Evolutionary conservation across 352 stramenopile species (phyloP).

Genomic region (Pseudoperonospora humuli): DNA sequence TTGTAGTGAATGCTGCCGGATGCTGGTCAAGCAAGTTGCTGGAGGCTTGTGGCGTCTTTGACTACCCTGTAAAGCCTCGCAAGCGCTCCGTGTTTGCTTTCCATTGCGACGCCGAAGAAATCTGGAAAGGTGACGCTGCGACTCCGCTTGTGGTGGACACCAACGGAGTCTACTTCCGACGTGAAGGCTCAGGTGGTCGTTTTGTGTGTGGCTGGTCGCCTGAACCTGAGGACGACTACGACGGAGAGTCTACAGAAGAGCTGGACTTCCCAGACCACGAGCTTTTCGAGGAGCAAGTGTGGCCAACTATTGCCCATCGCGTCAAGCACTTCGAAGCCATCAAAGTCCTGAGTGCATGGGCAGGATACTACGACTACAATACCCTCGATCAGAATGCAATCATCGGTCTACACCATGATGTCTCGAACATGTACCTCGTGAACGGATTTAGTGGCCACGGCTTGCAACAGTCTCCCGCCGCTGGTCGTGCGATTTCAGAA

Average conservation of each 20-base stretch:
- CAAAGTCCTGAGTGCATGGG: conserved; percentile 71
- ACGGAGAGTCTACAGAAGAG: conserved; percentile 58
- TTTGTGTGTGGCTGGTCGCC: conserved; percentile 73
- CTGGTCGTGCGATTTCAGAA: conserved; percentile 67
- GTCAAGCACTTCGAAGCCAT: conserved; percentile 74
- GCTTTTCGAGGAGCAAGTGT: conserved; percentile 72
- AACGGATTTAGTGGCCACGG: conserved; percentile 84
- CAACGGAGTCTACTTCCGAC: conserved; percentile 75
- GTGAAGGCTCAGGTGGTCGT: conserved; percentile 54
- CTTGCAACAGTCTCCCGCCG: conserved; percentile 70
- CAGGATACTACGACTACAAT: conserved; percentile 86
- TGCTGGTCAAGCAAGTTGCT: conserved; percentile 65
- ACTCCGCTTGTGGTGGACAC: conserved; percentile 70
- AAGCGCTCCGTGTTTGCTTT: conserved; percentile 78
- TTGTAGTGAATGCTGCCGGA: conserved; percentile 75
- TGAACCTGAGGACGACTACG: conserved; percentile 43
- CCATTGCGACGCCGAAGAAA: conserved; percentile 65
- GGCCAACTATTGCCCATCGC: conserved; percentile 68
- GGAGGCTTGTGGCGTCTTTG: conserved; percentile 52
- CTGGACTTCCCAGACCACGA: conserved; percentile 58
- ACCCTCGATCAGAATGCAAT: conserved; percentile 85
- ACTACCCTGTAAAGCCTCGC: conserved; percentile 69
- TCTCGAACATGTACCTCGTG: conserved; percentile 75
- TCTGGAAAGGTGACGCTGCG: conserved; percentile 55
- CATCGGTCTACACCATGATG: conserved; percentile 66